phyloP scores from a whole-genome alignment of 805 yeast genomes.

The Ogataea paradorogensis region DNA sequence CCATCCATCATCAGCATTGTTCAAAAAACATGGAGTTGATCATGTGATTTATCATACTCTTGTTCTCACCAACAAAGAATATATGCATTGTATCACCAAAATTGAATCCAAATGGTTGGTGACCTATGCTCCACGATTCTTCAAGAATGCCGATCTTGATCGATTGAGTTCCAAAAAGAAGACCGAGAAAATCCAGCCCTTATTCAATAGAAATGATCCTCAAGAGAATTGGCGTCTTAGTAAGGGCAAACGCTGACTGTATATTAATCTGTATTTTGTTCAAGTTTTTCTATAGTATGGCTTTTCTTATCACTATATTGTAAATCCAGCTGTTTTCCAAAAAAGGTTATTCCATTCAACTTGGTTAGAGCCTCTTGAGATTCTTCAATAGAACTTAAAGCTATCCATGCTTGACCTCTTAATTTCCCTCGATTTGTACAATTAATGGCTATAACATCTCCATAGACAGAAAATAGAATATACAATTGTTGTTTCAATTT shows the following conservation, averaged over 20 bases:
- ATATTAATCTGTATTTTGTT: constrained; percentile 1
- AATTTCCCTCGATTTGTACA: constrained; percentile 41
- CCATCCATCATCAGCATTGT: constrained; percentile 83
- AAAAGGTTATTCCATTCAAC: constrained; percentile 46
- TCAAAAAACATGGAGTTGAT: constrained; percentile 53
- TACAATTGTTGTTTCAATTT: constrained; percentile 53
- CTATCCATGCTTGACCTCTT: constrained; percentile 69
- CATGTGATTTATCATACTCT: constrained; percentile 81
- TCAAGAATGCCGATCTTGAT: constrained; percentile 55
- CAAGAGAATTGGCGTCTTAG: constrained; percentile 79
- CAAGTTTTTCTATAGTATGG: constrained; percentile 22
- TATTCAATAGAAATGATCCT: constrained; percentile 57
- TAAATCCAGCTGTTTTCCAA: constrained; percentile 49
- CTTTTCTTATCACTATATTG: constrained; percentile 40
- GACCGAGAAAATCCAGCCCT: constrained; percentile 68
- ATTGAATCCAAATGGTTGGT: constrained; percentile 80
- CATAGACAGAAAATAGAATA: constrained; percentile 58
- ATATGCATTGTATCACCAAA: constrained; percentile 84
- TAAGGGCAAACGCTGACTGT: constrained; percentile 30
- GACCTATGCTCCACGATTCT: constrained; percentile 70
- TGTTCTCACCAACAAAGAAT: constrained; percentile 80
- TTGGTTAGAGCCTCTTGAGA: constrained; percentile 51
- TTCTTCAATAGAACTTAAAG: constrained; percentile 45
- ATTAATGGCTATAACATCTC: constrained; percentile 56
- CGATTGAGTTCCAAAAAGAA: constrained; percentile 50